Conservation (phyloP, 805 yeast species). For the Candida corydali region DNA sequence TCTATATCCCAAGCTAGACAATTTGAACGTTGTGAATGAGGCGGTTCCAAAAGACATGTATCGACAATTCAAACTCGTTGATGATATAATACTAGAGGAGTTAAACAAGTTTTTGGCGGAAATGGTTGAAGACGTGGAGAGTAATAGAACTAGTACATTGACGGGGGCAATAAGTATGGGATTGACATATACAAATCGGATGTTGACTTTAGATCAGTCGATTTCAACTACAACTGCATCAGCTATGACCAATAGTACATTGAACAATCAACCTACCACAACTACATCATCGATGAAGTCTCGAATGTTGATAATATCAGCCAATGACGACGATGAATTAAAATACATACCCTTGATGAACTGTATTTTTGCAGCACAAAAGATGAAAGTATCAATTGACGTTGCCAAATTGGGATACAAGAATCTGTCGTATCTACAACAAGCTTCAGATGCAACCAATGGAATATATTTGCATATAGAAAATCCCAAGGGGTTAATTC, state of each 20-base stretch:
- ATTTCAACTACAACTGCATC: constrained; percentile 42
- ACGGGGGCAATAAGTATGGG: constrained; percentile 83
- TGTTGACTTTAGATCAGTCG: constrained; percentile 47
- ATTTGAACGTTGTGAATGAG: constrained; percentile 14
- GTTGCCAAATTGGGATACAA: constrained; percentile 69
- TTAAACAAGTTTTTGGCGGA: constrained; percentile 35
- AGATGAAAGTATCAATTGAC: constrained; percentile 83
- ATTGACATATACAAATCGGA: constrained; percentile 70
- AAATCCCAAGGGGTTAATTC: constrained; percentile 73
- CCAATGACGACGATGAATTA: constrained; percentile 70
- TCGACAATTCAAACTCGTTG: constrained; percentile 76
- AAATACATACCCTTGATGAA: constrained; percentile 94
- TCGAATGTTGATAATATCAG: constrained; percentile 53
- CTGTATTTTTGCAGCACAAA: constrained; percentile 92
- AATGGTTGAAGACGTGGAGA: constrained; percentile 15
- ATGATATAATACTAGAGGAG: constrained; percentile 63
- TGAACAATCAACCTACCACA: constrained; percentile 12
- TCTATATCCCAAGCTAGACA: constrained; percentile 55
- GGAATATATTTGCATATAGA: constrained; percentile 77
- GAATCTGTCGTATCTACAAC: constrained; percentile 78
- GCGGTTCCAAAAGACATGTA: constrained; percentile 65
- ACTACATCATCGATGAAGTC: constrained; percentile 23
- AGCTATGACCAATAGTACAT: constrained; percentile 29
- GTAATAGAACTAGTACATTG: constrained; percentile 33
- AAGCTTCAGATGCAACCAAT: constrained; percentile 90